phyloP scores from a whole-genome alignment of 2,329 filamentous ascomycete genomes.

The Claviceps sp. region DNA sequence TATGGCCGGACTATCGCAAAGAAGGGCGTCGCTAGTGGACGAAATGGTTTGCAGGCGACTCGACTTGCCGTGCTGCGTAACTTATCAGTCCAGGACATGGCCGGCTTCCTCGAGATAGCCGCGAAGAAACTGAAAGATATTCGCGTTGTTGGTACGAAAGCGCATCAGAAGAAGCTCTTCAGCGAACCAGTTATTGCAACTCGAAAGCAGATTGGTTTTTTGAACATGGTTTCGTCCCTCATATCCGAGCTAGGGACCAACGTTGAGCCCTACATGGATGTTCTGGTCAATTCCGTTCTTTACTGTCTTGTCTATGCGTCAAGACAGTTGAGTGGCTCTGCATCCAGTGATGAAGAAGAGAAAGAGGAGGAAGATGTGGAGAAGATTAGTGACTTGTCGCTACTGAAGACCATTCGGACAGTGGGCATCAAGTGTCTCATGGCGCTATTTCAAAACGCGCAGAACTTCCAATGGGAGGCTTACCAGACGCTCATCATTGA shows the following conservation, averaged over 20 bases:
- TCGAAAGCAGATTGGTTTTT: constrained; percentile 77
- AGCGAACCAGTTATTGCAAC: constrained; percentile 45
- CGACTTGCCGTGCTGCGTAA: constrained; percentile 70
- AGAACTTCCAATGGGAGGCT: constrained; percentile 54
- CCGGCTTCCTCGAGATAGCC: constrained; percentile 71
- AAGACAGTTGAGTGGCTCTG: constrained; percentile 36
- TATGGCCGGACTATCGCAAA: constrained; percentile 84
- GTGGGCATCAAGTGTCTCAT: constrained; percentile 73
- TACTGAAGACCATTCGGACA: constrained; percentile 53
- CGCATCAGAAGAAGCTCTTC: constrained; percentile 38
- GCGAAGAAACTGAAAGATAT: constrained; percentile 56
- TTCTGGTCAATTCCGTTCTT: constrained; percentile 62
- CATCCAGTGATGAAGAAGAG: constrained; percentile 17
- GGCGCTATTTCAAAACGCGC: constrained; percentile 61
- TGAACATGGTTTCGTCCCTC: constrained; percentile 83
- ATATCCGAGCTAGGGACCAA: constrained; percentile 71
- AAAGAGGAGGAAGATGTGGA: constrained; percentile 29
- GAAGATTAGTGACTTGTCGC: constrained; percentile 35
- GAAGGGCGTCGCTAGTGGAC: constrained; percentile 61
- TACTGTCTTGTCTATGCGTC: constrained; percentile 68
- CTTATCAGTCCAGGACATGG: constrained; percentile 60
- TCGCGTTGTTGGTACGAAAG: constrained; percentile 37
- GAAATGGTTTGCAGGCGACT: constrained; percentile 68
- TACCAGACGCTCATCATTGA: constrained; percentile 60
- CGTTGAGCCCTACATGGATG: constrained; percentile 52